Base-by-base conservation (phyloP, 1,139 yeast species). In the Kodamaea plutei region DNA sequence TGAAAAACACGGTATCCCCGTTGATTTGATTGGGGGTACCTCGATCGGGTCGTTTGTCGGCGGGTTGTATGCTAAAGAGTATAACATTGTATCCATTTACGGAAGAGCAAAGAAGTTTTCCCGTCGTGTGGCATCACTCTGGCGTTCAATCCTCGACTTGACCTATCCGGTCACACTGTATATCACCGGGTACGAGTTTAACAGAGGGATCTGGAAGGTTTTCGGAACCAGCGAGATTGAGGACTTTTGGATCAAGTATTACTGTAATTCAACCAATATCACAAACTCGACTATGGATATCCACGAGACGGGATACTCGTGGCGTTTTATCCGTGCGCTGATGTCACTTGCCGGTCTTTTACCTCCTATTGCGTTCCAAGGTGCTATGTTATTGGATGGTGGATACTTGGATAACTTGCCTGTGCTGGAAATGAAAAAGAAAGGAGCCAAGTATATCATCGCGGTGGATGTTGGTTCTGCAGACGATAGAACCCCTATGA, bases 381-480 rank as follows among this genome's bases (percentile, higher is more conserved):
- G 98, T 0, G 78, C 84, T 26, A 91, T 91, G 97, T 61, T 91
- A 21, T 62, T 91, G 24, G 98, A 91, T 54, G 98, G 98, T 25
- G 98, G 98, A 0, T 91, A 91, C 51, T 79, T 91, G 35, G 98
- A 91, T 52, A 91, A 91, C 52, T 62, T 91, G 36, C 95, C 98
- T 0, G 97, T 91, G 2, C 69, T 72, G 44, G 96, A 89, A 50
- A 91, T 91, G 97, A 78, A 79, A 47, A 69, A 78, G 24, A 73
- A 87, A 43, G 97, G 98, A 1, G 95, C 95, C 4, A 79, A 80
- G 35, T 75, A 83, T 27, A 80, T 91, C 17, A 78, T 91, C 51
- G 97, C 98, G 0, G 93, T 89, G n/a, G 98, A 91, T 56, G 98
- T 91, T 25, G 98, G 98, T 0, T 84, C 96, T 3, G 83, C 82